These are phyloP conservation scores for Achaetomiella virescens DNA, from an alignment of 495 filamentous ascomycete genomes.

Conservation along the genomic window DNA sequence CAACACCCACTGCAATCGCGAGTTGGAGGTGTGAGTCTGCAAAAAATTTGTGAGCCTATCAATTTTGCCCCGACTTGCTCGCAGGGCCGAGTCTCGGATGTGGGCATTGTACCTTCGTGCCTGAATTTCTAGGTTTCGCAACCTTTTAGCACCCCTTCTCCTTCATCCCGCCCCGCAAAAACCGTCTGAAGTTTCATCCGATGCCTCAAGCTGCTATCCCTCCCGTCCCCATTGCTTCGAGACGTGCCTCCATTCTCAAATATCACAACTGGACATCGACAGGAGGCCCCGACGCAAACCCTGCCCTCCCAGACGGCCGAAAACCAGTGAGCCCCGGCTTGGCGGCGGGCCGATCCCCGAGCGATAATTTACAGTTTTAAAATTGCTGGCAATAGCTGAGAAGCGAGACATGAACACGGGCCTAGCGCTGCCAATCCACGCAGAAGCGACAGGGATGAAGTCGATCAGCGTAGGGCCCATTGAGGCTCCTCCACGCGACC, in stretches of 20 bases:
- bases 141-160: not conserved
- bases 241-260: too few relatives aligned
- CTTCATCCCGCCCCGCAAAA: not conserved
- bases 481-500: not conserved
- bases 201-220: not conserved
- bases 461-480: too few relatives aligned
- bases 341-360: constrained; percentile 3
- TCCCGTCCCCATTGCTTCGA: too few relatives aligned
- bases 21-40: constrained; percentile 12
- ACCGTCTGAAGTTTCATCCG: not conserved
- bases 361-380: not conserved
- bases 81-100: constrained; percentile 5
- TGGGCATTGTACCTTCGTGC: not conserved
- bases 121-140: constrained; percentile 8
- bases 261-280: too few relatives aligned
- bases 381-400: too few relatives aligned
- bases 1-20: not conserved
- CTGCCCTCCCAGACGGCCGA: not conserved
- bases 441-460: not conserved
- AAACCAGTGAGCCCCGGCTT: not conserved
- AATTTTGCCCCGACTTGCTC: constrained; percentile 2
- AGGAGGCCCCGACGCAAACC: not conserved
- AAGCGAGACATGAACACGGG: too few relatives aligned
- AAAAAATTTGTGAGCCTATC: constrained; percentile 17
- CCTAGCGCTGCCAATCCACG: not conserved